Base-by-base conservation (phyloP, 257 asterid genomes). In the Fraxinus anomala region DNA sequence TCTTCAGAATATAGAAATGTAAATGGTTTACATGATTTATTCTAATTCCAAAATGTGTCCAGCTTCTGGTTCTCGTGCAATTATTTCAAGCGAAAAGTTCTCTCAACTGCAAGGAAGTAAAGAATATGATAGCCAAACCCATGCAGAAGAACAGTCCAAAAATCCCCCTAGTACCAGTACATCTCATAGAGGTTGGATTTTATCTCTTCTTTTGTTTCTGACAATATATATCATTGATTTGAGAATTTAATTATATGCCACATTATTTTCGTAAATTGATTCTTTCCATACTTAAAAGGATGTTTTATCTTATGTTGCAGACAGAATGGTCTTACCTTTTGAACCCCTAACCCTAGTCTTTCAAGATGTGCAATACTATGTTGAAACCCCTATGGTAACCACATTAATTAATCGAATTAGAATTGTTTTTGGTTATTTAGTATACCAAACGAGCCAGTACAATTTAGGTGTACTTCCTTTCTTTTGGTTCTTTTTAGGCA, bases 281-380 rank as follows among this genome's bases (percentile, higher is more conserved):
- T 31, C 44, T 51, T 36, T 24, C 9, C 30, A 10, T 61, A 21
- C 30, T 49, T 21, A 28, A n/a, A 24, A 5, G 13, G 66, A 39
- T 73, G 30, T 24, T 56, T 74, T 16, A 24, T 73, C 6, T 9
- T 77, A 71, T 73, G 30, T 73, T 79, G 69, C 82, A 85, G 83
- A 79, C 4, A 74, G 68, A 74, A 82, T 77, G 75, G 82, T 79
- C 30, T 66, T 85, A 69, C 86, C 88, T 2, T 85, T 82, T 65
- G 82, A 76, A 69, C 88, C 88, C 23, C 70, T 68, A 39, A 80
- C 63, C 66, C 51, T 85, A 19, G 80, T 68, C 21, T 85, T 85
- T 74, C 73, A 80, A 67, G 76, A 82, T 65, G 79, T 85, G 47
- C 82, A 77, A 24, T 85, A 85, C 77, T 82, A 78, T 31, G 73